These are phyloP conservation scores for Irpex lacteus DNA, from an alignment of 1,284 basidiomycete species.

Conservation along the genomic window DNA sequence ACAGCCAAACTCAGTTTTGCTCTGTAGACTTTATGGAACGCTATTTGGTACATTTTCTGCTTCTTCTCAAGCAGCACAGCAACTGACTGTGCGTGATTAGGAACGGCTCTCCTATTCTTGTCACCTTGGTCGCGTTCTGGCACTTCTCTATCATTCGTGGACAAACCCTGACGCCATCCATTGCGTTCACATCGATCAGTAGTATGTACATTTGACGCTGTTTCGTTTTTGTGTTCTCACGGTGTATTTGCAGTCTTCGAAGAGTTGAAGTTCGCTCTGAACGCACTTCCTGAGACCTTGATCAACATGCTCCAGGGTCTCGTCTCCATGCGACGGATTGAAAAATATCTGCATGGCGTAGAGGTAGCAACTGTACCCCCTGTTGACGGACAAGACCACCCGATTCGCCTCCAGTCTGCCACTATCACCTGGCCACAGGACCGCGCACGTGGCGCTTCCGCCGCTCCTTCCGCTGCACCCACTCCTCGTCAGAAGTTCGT, in stretches of 20 bases:
- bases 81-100: constrained; percentile 30
- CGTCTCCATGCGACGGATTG: constrained; percentile 87
- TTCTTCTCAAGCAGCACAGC: constrained; percentile 1
- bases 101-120: constrained; percentile 73
- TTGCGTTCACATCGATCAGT: constrained; percentile 73
- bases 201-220: constrained; percentile 36
- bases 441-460: constrained; percentile 44
- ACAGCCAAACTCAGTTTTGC: background rate
- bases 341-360: constrained; percentile 77
- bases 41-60: constrained; percentile 57
- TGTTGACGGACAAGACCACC: constrained; percentile 35
- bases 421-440: constrained; percentile 91
- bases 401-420: constrained; percentile 76
- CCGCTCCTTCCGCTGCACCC: constrained; percentile 54
- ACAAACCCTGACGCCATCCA: constrained; percentile 74
- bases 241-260: constrained; percentile 61
- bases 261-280: constrained; percentile 83
- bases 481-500: constrained; percentile 81
- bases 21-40: constrained; percentile 64
- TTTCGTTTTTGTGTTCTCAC: background rate
- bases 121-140: constrained; percentile 79
- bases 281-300: constrained; percentile 86
- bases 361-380: constrained; percentile 67
- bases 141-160: constrained; percentile 76
- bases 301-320: constrained; percentile 84